phyloP scores from a whole-genome alignment of 2,329 filamentous ascomycete species.

The Pseudogymnoascus sp. region DNA sequence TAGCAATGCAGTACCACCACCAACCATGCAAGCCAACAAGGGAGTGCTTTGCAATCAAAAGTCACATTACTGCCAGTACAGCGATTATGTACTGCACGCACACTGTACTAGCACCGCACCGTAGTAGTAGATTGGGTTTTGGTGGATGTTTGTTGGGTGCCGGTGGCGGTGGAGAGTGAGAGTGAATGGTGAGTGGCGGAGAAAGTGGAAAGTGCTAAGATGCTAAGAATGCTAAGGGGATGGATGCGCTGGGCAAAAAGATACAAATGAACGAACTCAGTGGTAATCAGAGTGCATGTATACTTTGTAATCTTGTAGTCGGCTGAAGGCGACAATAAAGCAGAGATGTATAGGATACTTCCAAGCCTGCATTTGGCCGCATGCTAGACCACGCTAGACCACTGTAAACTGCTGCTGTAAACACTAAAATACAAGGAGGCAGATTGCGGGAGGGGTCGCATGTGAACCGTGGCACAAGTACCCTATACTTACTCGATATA shows the following conservation, averaged over 20 bases:
- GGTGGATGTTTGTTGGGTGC: neutral
- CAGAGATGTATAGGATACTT: neutral
- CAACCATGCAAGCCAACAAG: neutral
- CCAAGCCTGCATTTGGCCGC: neutral
- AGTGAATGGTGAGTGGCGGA: neutral
- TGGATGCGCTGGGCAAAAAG: neutral
- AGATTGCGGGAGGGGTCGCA: neutral
- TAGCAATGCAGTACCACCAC: neutral
- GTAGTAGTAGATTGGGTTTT: neutral
- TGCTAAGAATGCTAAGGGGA: neutral
- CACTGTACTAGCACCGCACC: too few relatives aligned
- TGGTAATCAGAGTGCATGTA: neutral
- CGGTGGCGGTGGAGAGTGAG: neutral
- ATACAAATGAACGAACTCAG: neutral
- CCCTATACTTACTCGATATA: neutral
- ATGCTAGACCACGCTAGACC: neutral
- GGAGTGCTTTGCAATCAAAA: neutral
- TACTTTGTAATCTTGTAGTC: neutral
- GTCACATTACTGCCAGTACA: neutral
- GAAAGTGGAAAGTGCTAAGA: too few relatives aligned
- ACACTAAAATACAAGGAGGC: neutral
- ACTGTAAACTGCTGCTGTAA: neutral
- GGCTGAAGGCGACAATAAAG: neutral
- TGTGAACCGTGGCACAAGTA: neutral
- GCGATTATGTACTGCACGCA: neutral